These are phyloP conservation scores for Kalmanozyma brasiliensis DNA, from an alignment of 1,284 basidiomycete species.

Conservation along the genomic window DNA sequence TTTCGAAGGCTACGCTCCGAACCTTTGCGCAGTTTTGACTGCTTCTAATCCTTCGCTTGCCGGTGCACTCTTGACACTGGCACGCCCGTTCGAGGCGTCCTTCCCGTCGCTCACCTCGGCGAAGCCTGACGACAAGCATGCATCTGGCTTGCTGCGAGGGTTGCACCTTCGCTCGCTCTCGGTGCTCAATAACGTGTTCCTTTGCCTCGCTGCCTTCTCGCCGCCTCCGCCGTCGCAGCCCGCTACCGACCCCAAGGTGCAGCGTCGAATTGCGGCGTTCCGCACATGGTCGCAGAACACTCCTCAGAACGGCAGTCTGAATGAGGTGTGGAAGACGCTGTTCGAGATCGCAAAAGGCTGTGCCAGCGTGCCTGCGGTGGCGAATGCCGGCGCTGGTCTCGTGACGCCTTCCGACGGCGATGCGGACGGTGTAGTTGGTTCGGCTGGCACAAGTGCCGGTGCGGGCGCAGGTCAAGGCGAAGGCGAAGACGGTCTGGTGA, in stretches of 20 bases:
- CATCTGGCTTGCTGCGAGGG: slow-evolving; percentile 26
- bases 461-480: slow-evolving; percentile 6
- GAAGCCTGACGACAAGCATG: not conserved
- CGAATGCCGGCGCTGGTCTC: slow-evolving; percentile 7
- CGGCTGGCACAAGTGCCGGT: not conserved
- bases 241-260: slow-evolving; percentile 35
- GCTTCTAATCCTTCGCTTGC: slow-evolving; percentile 9
- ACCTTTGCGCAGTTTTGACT: slow-evolving; percentile 12
- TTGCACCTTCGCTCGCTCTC: slow-evolving; percentile 55
- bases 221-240: slow-evolving; percentile 62
- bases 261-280: slow-evolving; percentile 34
- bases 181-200: slow-evolving; percentile 55
- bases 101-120: slow-evolving; percentile 38
- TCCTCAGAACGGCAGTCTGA: not conserved
- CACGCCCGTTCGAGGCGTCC: slow-evolving; percentile 40
- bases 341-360: slow-evolving; percentile 44
- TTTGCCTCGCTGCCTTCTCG: slow-evolving; percentile 46
- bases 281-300: slow-evolving; percentile 17
- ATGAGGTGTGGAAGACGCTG: slow-evolving; percentile 11
- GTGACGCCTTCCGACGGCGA: not conserved
- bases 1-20: slow-evolving; percentile 32
- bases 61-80: slow-evolving; percentile 29
- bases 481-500: slow-evolving; percentile 46
- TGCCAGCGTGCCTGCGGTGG: slow-evolving; percentile 46
- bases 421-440: slow-evolving; percentile 1